Evolutionary conservation across 2,329 filamentous ascomycete genomes (phyloP).

Genomic region (Ascocoryne sarcoides): DNA sequence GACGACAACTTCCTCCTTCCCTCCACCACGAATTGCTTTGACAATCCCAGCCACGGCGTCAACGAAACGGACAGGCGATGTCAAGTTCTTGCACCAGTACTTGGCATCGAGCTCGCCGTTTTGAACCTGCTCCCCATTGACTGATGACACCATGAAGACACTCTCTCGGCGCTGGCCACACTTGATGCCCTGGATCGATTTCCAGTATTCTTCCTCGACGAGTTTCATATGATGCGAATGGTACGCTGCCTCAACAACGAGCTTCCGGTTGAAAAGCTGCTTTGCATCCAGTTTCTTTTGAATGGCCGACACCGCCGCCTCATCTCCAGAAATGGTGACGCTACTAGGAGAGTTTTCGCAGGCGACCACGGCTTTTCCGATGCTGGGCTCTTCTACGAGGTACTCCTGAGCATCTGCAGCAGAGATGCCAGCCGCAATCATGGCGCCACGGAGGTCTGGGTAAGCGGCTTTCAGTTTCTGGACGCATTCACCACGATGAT

Average conservation of each 20-base stretch:
- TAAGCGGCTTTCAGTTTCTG: conserved; percentile 14
- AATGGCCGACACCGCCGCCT: conserved; percentile 11
- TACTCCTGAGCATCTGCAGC: conserved; percentile 7
- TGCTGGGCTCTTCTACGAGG: conserved; percentile 1
- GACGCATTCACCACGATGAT: conserved; percentile 15
- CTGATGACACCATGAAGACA: conserved; percentile 5
- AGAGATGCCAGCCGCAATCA: conserved; percentile 42
- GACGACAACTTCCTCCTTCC: conserved; percentile 14
- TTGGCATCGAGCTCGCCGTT: conserved; percentile 19
- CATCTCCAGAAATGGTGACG: conserved; percentile 21
- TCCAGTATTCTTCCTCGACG: conserved; percentile 22
- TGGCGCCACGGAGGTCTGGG: conserved; percentile 33
- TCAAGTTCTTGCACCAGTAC: conserved; percentile 40
- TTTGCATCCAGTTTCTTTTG: conserved; percentile 9
- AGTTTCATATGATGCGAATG: conserved; percentile 31
- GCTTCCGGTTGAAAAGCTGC: conserved; percentile 28
- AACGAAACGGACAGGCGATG: conserved; percentile 35
- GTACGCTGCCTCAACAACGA: conserved; percentile 34
- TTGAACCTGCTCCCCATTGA: conserved; percentile 13
- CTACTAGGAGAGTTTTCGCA: conserved; percentile 25
- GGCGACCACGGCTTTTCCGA: conserved; percentile 25
- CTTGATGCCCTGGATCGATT: conserved; percentile 4
- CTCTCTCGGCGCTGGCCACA: not conserved
- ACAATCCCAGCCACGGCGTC: conserved; percentile 8
- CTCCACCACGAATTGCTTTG: conserved; percentile 4